Conservation (phyloP, 163 green algal genomes). For the Trebouxia gelatinosa region DNA sequence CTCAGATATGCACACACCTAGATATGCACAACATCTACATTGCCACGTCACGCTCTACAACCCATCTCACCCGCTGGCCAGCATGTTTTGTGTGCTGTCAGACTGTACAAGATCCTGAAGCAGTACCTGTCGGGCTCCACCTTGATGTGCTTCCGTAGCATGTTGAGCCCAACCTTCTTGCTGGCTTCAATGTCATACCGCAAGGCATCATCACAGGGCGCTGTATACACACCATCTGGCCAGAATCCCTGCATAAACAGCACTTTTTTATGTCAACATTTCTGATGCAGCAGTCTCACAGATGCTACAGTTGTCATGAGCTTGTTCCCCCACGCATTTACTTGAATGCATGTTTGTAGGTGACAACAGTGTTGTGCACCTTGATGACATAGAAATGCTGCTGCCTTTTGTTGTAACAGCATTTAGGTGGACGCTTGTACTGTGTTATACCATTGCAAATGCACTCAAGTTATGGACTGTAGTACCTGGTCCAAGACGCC, state of each 20-base stretch:
- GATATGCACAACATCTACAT: no score
- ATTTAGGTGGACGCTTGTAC: no score
- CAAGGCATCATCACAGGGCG: conserved; percentile 33
- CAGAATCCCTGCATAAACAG: conserved; percentile 33
- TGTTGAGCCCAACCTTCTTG: conserved; percentile 43
- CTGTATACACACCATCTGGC: conserved; percentile 41
- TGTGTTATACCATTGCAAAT: not conserved
- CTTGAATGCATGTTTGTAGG: no score
- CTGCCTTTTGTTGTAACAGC: no score
- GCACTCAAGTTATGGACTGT: not conserved
- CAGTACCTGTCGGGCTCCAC: conserved; percentile 37
- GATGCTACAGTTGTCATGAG: not conserved
- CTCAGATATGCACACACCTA: no score
- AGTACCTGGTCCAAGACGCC: conserved; percentile 40
- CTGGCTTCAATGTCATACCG: conserved; percentile 30
- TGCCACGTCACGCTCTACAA: no score
- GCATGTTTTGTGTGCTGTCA: no score
- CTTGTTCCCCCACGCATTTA: no score
- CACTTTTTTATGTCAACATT: not conserved
- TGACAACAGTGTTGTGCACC: no score
- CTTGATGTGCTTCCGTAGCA: conserved; percentile 46
- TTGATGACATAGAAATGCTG: no score
- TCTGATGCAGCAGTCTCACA: not conserved
- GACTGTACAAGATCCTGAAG: no score
- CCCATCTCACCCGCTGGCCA: no score